These are phyloP conservation scores for Cystobasidium onofrii DNA, from an alignment of 768 basidiomycete genomes.

Conservation along the genomic window DNA sequence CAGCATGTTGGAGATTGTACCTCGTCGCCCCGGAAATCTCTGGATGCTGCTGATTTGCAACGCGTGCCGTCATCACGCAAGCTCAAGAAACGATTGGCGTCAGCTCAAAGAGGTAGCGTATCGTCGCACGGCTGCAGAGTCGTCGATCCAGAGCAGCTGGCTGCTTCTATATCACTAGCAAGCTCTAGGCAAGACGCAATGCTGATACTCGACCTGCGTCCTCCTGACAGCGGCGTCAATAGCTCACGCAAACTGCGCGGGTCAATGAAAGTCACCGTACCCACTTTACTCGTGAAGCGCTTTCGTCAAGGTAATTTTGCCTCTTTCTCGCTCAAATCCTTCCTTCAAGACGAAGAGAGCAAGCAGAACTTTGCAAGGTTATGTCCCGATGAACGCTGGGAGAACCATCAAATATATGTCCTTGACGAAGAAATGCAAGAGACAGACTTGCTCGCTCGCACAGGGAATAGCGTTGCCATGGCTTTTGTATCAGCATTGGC, in stretches of 20 bases:
- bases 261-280: slow-evolving; percentile 35
- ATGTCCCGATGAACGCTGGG: neutral
- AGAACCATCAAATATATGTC: slow-evolving; percentile 20
- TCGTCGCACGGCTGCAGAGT: neutral
- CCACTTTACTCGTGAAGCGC: slow-evolving; percentile 37
- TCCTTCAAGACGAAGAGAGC: slow-evolving; percentile 35
- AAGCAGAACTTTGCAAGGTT: slow-evolving; percentile 15
- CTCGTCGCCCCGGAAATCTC: too few species aligned
- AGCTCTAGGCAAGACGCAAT: neutral
- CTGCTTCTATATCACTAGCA: neutral
- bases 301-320: slow-evolving; percentile 33
- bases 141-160: neutral
- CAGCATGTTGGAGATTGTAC: neutral
- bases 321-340: slow-evolving; percentile 30
- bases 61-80: neutral
- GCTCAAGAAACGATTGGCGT: neutral
- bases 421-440: slow-evolving; percentile 22
- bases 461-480: neutral
- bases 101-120: neutral
- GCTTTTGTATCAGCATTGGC: slow-evolving; percentile 19
- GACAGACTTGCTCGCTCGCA: neutral
- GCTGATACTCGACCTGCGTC: slow-evolving; percentile 12
- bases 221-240: neutral
- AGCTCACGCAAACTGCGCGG: neutral
- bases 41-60: neutral